Evolutionary conservation across 169 alveolate genomes (phyloP).

Genomic region (Plasmodium billcollinsi): DNA sequence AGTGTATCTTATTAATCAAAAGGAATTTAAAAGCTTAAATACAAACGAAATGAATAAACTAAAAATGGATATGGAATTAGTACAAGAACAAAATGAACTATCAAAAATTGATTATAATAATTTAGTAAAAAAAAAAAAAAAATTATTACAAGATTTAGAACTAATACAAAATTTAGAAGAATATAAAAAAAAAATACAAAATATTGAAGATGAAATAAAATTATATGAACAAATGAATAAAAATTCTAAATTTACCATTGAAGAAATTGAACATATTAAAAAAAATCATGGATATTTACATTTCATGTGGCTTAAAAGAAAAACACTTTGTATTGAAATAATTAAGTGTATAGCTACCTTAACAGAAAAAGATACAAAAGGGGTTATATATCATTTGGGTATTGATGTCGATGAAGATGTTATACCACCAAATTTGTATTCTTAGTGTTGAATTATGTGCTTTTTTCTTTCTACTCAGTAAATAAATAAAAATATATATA

Average conservation of each 20-base stretch:
- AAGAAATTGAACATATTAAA: slow-evolving; percentile 64
- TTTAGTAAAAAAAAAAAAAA: slow-evolving; percentile 67
- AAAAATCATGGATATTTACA: slow-evolving; percentile 67
- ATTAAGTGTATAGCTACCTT: slow-evolving; percentile 64
- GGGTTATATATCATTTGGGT: slow-evolving; percentile 66
- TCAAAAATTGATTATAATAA: slow-evolving; percentile 30
- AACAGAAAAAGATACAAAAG: slow-evolving; percentile 70
- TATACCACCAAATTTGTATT: slow-evolving; percentile 37
- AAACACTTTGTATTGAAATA: slow-evolving; percentile 48
- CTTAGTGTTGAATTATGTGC: background rate
- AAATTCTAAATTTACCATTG: slow-evolving; percentile 35
- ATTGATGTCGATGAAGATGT: slow-evolving; percentile 72
- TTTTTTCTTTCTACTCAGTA: background rate
- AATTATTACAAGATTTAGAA: slow-evolving; percentile 46
- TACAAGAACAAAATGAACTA: slow-evolving; percentile 33
- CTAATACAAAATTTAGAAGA: slow-evolving; percentile 30
- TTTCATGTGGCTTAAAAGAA: slow-evolving; percentile 55
- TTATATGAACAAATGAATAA: slow-evolving; percentile 38
- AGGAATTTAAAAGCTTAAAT: slow-evolving; percentile 72
- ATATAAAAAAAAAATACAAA: slow-evolving; percentile 17
- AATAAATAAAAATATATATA: background rate
- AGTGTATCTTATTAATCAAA: slow-evolving; percentile 86
- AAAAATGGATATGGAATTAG: slow-evolving; percentile 43
- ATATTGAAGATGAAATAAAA: slow-evolving; percentile 50
- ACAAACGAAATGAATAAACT: slow-evolving; percentile 27